Conservation (phyloP, 345 rosid species). For the Salix dunnii region DNA sequence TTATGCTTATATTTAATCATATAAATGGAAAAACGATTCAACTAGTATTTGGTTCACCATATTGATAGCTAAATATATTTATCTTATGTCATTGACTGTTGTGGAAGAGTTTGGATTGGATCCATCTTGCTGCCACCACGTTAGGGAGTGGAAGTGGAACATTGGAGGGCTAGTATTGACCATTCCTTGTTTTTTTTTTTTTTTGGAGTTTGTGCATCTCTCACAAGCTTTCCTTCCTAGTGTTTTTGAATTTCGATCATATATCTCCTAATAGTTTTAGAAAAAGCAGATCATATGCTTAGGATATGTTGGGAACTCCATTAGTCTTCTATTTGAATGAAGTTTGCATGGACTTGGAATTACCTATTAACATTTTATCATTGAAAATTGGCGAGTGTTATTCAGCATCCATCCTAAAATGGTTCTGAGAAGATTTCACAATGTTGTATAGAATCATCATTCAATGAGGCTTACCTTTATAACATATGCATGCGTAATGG, state of each 20-base stretch:
- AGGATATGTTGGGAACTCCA: neutral
- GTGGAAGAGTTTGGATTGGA: too few relatives aligned
- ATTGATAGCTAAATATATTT: neutral
- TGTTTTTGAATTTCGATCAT: neutral
- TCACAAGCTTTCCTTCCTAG: neutral
- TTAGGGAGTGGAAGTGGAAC: too few relatives aligned
- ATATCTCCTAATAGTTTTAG: neutral
- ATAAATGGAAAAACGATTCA: neutral
- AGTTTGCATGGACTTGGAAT: neutral
- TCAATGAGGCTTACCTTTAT: neutral
- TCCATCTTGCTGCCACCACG: too few relatives aligned
- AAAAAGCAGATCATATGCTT: too few relatives aligned
- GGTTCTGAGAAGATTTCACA: conserved; percentile 11
- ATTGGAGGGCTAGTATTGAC: too few relatives aligned
- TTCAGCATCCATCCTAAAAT: too few relatives aligned
- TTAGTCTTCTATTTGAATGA: neutral
- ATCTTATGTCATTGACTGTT: too few relatives aligned
- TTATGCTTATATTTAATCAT: neutral
- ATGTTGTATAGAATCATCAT: neutral
- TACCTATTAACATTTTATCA: neutral
- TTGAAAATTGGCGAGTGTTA: conserved; percentile 4
- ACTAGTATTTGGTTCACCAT: neutral
- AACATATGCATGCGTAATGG: neutral
- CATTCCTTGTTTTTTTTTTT: too few relatives aligned
- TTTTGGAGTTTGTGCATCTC: neutral